Base-by-base conservation (phyloP, 164 flowering plant species). In the Tetracentron sinense region DNA sequence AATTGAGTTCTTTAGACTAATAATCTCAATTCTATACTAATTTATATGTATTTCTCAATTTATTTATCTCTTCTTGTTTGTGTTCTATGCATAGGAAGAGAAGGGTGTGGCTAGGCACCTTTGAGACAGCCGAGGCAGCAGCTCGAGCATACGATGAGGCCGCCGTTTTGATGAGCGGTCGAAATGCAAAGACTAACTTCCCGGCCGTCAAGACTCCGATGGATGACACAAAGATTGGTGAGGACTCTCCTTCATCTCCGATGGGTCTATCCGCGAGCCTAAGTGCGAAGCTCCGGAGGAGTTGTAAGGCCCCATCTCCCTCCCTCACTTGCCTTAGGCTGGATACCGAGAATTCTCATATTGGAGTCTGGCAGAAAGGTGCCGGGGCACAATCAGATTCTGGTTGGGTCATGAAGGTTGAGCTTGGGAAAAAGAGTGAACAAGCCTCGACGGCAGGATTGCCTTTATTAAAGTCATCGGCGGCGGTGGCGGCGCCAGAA, bases 301-400 rank as follows among this genome's bases (percentile, higher is more conserved):
- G 84, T 58, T 83, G 90, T 74, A 85, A 81, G 66, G 76, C 77
- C 50, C 83, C 77, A 0, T 77, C 88, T 6, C 92, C 96, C 6
- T 85, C 93, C 0, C 81, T 91, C 26, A 87, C 94, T 3, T 91
- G 97, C 59, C 72, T 91, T 20, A 72, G 96, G 75, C 93, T 91
- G 5, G 97, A 91, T 70, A 75, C 76, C 3, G 92, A 89, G 62
- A 85, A 73, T 49, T 81, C 92, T 6, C 81, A 85, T 64, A 85
- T 91, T 16, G 97, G 97, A 1, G 92, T 91, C 5, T 89, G 97
- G 97, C 97, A 91, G 60, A 89, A 89, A 59, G 74, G 87, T 0
- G 93, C 93, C 0, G 97, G 97, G 19, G 21, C 79, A 2, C 59
- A 68, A 7, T 70, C 92, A 0, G 72, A 76, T 17, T 84, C 93